Percentiles rank a stretch among this genome's conserved stretches.
These are phyloP conservation scores for Colletotrichum phormii DNA, from an alignment of 2,329 filamentous ascomycete species.

Conservation along the genomic window DNA sequence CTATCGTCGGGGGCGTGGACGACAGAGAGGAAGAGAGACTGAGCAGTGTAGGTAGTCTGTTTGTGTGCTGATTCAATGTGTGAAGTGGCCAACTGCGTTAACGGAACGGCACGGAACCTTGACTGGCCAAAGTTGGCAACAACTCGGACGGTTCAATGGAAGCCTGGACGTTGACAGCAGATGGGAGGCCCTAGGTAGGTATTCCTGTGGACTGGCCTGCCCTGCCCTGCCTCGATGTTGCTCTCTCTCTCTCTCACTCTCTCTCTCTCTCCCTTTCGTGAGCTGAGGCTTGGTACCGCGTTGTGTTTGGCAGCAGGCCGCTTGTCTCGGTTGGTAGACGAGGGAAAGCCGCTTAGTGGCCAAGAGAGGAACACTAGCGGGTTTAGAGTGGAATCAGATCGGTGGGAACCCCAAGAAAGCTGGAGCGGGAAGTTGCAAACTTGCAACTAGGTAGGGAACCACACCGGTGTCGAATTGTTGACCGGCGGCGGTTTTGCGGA, in stretches of 20 bases:
- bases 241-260: not conserved
- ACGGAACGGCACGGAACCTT: conserved; percentile 24
- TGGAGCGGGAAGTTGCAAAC: too few relatives aligned
- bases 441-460: conserved; percentile 6
- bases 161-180: not conserved
- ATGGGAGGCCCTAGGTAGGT: not conserved
- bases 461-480: conserved; percentile 4
- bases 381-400: not conserved
- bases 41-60: not conserved
- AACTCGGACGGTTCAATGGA: not conserved
- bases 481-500: not conserved
- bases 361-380: conserved; percentile 7
- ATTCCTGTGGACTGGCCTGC: not conserved
- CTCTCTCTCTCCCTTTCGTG: too few relatives aligned
- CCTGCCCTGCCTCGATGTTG: not conserved
- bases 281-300: not conserved
- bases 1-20: not conserved
- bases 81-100: conserved; percentile 2
- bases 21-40: not conserved
- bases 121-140: not conserved
- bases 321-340: conserved; percentile 20
- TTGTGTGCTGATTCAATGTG: conserved; percentile 8
- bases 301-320: conserved; percentile 8
- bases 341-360: conserved; percentile 9
- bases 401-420: conserved; percentile 1